Percentiles rank a stretch among this genome's conserved stretches.
These are phyloP conservation scores for Sporothrix sp. DNA, from an alignment of 2,329 filamentous ascomycete species.

Conservation along the genomic window DNA sequence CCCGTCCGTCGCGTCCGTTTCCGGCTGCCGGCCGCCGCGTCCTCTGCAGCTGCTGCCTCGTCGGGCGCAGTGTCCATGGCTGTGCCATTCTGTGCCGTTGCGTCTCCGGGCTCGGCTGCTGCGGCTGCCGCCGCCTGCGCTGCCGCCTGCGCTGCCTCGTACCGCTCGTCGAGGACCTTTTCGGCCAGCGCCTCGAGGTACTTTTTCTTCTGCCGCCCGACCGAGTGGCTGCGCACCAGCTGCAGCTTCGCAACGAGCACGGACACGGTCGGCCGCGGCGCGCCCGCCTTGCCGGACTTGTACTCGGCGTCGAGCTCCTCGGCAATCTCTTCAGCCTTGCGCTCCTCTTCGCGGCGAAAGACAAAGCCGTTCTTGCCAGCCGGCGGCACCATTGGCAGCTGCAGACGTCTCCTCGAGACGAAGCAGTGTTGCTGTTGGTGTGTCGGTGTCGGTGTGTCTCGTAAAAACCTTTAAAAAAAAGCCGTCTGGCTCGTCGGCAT, in stretches of 20 bases:
- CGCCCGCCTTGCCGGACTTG: slow-evolving; percentile 10
- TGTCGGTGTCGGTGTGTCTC: neutral
- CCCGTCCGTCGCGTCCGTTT: neutral
- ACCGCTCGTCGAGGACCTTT: slow-evolving; percentile 14
- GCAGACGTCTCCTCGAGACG: neutral
- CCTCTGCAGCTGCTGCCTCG: slow-evolving; percentile 17
- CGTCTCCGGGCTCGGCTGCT: neutral
- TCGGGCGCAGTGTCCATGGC: slow-evolving; percentile 24
- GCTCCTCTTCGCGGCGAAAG: slow-evolving; percentile 10
- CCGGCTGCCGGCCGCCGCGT: slow-evolving; percentile 17
- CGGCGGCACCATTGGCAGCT: neutral
- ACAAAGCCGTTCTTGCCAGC: slow-evolving; percentile 6
- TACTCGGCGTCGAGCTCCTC: slow-evolving; percentile 6
- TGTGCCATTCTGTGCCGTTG: slow-evolving; percentile 28
- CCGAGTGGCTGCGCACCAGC: slow-evolving; percentile 14
- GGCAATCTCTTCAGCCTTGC: slow-evolving; percentile 8
- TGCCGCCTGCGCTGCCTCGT: neutral
- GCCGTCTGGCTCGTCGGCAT: too few relatives aligned
- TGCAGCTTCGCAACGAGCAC: slow-evolving; percentile 11
- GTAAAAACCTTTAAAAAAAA: too few relatives aligned
- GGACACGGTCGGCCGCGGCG: slow-evolving; percentile 11
- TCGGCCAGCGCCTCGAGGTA: slow-evolving; percentile 17
- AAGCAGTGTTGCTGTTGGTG: neutral
- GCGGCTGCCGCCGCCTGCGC: neutral
- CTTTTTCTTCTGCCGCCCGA: slow-evolving; percentile 15